Conservation (phyloP, 306 rosid genomes). For the barrel medic (Medicago truncatula) region MtrunA17r5.0-ANR NC_053042.1:41368001-41368500, state of each 20-base stretch:
- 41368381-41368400: conserved; percentile 38
- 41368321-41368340: conserved; percentile 53
- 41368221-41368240: conserved; percentile 56
- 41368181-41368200: conserved; percentile 76
- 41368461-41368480: conserved; percentile 15
- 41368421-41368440: conserved; percentile 15
- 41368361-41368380: conserved; percentile 74
- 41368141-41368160: conserved; percentile 19
- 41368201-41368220: conserved; percentile 69
- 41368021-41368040: conserved; percentile 89
- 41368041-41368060: conserved; percentile 82
- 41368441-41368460: conserved; percentile 3
- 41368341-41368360: conserved; percentile 73
- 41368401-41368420: not conserved
- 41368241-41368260: conserved; percentile 57
- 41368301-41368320: conserved; percentile 54
- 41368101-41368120: not conserved
- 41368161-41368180: conserved; percentile 64
- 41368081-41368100: conserved; percentile 16
- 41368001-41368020: conserved; percentile 89
- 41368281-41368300: conserved; percentile 97
- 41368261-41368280: conserved; percentile 82
- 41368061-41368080: conserved; percentile 4
- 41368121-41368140: not conserved
- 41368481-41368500: not conserved